These are phyloP conservation scores for Microglena sp. DNA, from an alignment of 139 green algal genomes.

Conservation along the genomic window DNA sequence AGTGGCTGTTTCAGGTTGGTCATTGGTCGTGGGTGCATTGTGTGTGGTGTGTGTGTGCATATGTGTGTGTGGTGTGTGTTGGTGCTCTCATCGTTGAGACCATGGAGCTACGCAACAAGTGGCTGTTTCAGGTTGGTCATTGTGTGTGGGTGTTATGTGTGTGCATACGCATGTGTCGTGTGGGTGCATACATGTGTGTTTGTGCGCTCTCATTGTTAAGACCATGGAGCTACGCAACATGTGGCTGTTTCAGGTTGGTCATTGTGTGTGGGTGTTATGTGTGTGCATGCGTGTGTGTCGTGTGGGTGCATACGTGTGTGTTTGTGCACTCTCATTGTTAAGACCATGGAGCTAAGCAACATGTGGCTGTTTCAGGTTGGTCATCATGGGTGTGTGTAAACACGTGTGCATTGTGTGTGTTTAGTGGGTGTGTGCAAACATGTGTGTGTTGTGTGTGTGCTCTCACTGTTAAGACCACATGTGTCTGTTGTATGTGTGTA, in stretches of 20 bases:
- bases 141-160: not conserved
- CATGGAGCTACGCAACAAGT: constrained; percentile 75
- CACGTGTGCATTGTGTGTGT: constrained; percentile 10
- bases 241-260: not conserved
- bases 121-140: constrained; percentile 64
- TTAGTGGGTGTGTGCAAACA: too few relatives aligned
- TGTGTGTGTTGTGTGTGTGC: too few relatives aligned
- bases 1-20: not conserved
- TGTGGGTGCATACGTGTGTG: constrained; percentile 2
- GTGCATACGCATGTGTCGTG: too few relatives aligned
- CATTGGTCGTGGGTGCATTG: not conserved
- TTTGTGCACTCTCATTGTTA: constrained; percentile 67
- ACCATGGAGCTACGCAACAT: not conserved
- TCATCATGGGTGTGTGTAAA: not conserved
- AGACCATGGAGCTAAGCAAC: constrained; percentile 71
- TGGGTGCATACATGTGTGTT: not conserved
- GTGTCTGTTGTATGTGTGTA: too few relatives aligned
- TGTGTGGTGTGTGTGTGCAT: not conserved
- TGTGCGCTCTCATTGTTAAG: not conserved
- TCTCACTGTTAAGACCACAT: too few relatives aligned
- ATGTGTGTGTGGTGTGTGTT: constrained; percentile 12
- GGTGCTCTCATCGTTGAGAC: constrained; percentile 78
- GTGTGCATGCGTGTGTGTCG: constrained; percentile 4
- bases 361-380: constrained; percentile 79
- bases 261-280: not conserved